Conservation (phyloP, 768 basidiomycete species). For the Psilocybe cyanescens region DNA sequence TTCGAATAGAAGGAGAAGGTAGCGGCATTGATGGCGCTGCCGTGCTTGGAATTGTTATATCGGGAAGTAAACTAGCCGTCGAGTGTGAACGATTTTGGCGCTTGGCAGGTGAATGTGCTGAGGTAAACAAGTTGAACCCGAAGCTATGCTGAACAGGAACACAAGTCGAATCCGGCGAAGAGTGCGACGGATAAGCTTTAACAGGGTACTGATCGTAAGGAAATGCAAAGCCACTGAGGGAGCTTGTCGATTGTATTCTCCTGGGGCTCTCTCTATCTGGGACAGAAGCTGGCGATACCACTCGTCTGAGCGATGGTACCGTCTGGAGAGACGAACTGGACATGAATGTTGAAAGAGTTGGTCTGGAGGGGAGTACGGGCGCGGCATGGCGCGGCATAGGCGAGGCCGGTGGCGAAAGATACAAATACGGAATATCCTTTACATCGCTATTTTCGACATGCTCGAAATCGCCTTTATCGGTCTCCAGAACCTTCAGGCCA, state of each 20-base stretch:
- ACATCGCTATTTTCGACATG: slow-evolving; percentile 23
- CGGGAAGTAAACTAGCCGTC: slow-evolving; percentile 5
- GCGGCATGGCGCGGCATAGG: slow-evolving; percentile 10
- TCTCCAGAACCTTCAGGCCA: background rate
- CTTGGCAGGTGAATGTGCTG: background rate
- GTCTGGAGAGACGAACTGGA: slow-evolving; percentile 15
- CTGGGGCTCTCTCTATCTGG: slow-evolving; percentile 17
- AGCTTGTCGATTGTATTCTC: slow-evolving; percentile 27
- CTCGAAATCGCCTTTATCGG: slow-evolving; percentile 18
- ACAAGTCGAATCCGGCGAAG: background rate
- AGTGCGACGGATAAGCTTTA: background rate
- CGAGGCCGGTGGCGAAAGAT: slow-evolving; percentile 16
- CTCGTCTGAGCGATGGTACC: background rate
- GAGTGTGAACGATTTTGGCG: slow-evolving; percentile 11
- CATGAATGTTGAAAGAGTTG: slow-evolving; percentile 11
- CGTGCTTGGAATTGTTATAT: background rate
- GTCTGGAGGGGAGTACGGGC: slow-evolving; percentile 14
- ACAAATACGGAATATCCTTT: slow-evolving; percentile 21
- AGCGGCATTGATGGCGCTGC: slow-evolving; percentile 35
- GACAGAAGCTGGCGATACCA: background rate
- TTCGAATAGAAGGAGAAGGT: slow-evolving; percentile 39
- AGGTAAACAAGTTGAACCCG: slow-evolving; percentile 3
- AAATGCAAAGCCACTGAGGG: slow-evolving; percentile 12
- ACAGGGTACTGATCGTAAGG: background rate
- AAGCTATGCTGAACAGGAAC: background rate